A percentile compares a stretch with the other conserved stretches of the same genome.
Evolutionary conservation across 2,329 filamentous ascomycete species (phyloP).

Genomic region (Diplodia scrobiculata): DNA sequence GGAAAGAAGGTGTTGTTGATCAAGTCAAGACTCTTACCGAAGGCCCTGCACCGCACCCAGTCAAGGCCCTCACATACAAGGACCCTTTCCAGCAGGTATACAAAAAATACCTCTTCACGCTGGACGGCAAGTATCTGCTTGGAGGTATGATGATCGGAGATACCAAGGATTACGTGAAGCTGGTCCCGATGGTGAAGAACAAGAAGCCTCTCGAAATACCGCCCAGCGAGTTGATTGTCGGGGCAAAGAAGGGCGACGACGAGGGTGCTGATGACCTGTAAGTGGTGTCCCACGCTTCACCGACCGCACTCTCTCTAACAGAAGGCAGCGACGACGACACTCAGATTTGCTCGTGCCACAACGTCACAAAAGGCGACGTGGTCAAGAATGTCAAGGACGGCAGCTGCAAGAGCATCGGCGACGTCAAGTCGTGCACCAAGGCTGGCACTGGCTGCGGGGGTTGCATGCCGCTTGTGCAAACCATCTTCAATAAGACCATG

Average conservation of each 20-base stretch:
- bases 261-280: constrained; percentile 70
- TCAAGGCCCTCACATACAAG: constrained; percentile 84
- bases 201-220: constrained; percentile 77
- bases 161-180: constrained; percentile 84
- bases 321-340: constrained; percentile 67
- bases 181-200: constrained; percentile 83
- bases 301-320: constrained; percentile 30
- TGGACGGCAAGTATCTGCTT: constrained; percentile 84
- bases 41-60: constrained; percentile 60
- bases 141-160: constrained; percentile 99
- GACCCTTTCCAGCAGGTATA: constrained; percentile 87
- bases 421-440: constrained; percentile 88
- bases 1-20: constrained; percentile 47
- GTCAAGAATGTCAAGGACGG: constrained; percentile 72
- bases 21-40: constrained; percentile 58
- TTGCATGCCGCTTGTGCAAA: constrained; percentile 83
- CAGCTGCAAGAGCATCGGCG: constrained; percentile 75
- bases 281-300: constrained; percentile 34
- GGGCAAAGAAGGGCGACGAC: constrained; percentile 71
- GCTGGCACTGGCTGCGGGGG: constrained; percentile 88
- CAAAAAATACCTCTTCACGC: constrained; percentile 90
- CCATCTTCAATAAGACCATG: constrained; percentile 90
- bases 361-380: constrained; percentile 83
- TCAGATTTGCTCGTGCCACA: constrained; percentile 91
- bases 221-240: constrained; percentile 81